Evolutionary conservation across 768 basidiomycete genomes (phyloP).

Genomic region (Psilocybe azurescens): DNA sequence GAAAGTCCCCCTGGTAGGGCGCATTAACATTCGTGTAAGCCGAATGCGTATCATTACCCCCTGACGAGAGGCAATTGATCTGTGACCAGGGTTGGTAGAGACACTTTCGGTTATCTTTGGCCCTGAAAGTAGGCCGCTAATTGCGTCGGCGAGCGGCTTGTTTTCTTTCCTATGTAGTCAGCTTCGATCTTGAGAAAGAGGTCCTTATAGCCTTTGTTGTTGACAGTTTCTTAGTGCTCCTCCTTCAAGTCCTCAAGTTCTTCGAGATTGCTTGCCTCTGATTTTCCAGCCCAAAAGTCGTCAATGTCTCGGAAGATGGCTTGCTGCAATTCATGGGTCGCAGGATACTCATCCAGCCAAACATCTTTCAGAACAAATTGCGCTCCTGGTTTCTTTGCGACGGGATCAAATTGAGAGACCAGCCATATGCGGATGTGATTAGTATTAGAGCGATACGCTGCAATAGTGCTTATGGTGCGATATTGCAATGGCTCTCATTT

Average conservation of each 20-base stretch:
- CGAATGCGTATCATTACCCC: too few relatives aligned
- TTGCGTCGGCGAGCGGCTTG: not conserved
- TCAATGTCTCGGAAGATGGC: not conserved
- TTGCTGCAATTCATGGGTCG: not conserved
- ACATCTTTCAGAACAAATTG: too few relatives aligned
- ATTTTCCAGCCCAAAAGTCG: not conserved
- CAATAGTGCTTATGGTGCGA: too few relatives aligned
- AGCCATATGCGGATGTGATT: too few relatives aligned
- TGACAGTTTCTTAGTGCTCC: not conserved
- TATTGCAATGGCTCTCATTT: too few relatives aligned
- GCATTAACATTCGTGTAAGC: too few relatives aligned
- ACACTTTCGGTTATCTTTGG: not conserved
- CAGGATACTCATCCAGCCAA: too few relatives aligned
- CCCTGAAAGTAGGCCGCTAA: too few relatives aligned
- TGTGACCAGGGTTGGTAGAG: not conserved
- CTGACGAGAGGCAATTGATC: too few relatives aligned
- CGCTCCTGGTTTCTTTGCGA: too few relatives aligned
- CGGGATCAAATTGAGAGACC: too few relatives aligned
- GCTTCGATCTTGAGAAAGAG: not conserved
- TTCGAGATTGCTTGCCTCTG: not conserved
- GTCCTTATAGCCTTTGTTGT: not conserved
- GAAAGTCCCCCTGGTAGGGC: not conserved
- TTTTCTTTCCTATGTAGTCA: not conserved
- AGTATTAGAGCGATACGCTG: too few relatives aligned
- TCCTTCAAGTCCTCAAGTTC: not conserved